Percentiles rank a stretch among this genome's conserved stretches.
Evolutionary conservation across 495 filamentous ascomycete species (phyloP).

Genomic region (Aspergillus panamensis): DNA sequence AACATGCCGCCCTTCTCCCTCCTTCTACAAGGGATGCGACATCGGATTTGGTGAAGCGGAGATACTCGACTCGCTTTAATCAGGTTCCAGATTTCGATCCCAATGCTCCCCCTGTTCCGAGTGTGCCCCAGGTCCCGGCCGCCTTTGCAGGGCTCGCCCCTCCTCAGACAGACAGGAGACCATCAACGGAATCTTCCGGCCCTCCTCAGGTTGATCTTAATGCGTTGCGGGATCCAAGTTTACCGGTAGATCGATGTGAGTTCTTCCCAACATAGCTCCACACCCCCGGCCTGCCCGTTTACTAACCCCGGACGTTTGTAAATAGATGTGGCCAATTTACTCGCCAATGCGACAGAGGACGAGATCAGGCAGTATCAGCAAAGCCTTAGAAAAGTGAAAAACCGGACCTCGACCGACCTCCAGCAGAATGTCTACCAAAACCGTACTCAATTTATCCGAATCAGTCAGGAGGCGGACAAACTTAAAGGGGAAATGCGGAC

Average conservation of each 20-base stretch:
- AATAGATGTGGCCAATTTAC: conserved; percentile 68
- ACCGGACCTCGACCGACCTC: conserved; percentile 78
- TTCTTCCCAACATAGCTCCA: neutral
- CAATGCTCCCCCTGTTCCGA: conserved; percentile 64
- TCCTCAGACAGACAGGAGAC: conserved; percentile 46
- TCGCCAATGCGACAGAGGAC: conserved; percentile 89
- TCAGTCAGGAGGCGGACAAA: conserved; percentile 98
- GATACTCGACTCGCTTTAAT: conserved; percentile 90
- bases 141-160: conserved; percentile 47
- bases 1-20: conserved; percentile 30
- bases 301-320: conserved; percentile 2
- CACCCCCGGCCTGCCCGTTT: neutral
- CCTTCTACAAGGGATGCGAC: conserved; percentile 53
- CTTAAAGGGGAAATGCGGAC: conserved; percentile 94
- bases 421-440: conserved; percentile 98
- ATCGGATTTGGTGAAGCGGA: conserved; percentile 86
- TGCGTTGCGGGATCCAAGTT: conserved; percentile 72
- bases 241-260: conserved; percentile 63
- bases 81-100: conserved; percentile 66
- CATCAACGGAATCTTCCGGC: conserved; percentile 37
- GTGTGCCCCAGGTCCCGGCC: conserved; percentile 49
- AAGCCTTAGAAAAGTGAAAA: conserved; percentile 72
- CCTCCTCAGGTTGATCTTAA: conserved; percentile 61
- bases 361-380: conserved; percentile 83
- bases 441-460: conserved; percentile 96